Evolutionary conservation across 1,284 basidiomycete species (phyloP).

Genomic region (Leccinum griseonigrum): DNA sequence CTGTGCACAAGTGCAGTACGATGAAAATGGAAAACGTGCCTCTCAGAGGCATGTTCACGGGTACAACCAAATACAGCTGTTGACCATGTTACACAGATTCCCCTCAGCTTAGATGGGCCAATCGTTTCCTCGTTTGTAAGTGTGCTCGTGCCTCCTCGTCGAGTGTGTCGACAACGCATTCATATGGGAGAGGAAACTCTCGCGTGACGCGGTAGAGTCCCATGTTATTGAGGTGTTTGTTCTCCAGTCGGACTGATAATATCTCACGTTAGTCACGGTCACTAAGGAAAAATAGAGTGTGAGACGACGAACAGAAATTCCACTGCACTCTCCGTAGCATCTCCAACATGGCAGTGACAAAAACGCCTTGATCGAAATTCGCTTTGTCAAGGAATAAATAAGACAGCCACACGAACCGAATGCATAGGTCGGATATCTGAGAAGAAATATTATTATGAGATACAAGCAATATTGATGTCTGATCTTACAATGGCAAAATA

Average conservation of each 20-base stretch:
- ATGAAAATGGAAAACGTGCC: neutral
- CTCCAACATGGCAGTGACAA: slow-evolving; percentile 73
- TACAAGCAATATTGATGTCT: neutral
- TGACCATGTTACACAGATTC: neutral
- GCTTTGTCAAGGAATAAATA: slow-evolving; percentile 64
- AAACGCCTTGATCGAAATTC: slow-evolving; percentile 56
- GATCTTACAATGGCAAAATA: slow-evolving; percentile 67
- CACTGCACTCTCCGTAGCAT: slow-evolving; percentile 83
- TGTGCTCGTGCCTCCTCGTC: slow-evolving; percentile 5
- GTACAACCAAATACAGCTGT: neutral
- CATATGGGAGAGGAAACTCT: slow-evolving; percentile 75
- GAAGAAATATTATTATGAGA: neutral
- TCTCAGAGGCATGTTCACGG: neutral
- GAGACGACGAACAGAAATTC: slow-evolving; percentile 76
- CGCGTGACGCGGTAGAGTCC: slow-evolving; percentile 78
- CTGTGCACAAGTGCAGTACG: neutral
- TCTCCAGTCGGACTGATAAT: slow-evolving; percentile 70
- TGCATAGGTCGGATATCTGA: slow-evolving; percentile 67
- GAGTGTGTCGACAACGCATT: slow-evolving; percentile 41
- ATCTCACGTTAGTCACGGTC: neutral
- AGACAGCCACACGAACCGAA: slow-evolving; percentile 82
- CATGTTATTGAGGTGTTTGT: slow-evolving; percentile 82
- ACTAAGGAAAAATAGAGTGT: neutral
- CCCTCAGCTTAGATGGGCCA: slow-evolving; percentile 21
- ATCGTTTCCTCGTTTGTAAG: slow-evolving; percentile 17